Evolutionary conservation across 441 rosid genomes (phyloP).

Genomic region (Francoa sonchifolia): DNA sequence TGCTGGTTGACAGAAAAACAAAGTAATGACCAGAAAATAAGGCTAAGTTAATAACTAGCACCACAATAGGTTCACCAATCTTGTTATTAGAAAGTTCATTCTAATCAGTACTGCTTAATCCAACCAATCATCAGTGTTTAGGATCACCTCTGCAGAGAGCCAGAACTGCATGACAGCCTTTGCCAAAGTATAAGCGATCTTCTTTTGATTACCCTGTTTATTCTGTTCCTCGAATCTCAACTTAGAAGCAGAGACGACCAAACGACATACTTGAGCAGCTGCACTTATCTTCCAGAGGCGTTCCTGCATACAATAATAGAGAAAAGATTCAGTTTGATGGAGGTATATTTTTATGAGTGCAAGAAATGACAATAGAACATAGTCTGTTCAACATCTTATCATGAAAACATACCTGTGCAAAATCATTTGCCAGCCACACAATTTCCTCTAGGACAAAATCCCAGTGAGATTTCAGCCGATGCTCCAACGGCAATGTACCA

Average conservation of each 20-base stretch:
- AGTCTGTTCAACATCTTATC: conserved; percentile 3
- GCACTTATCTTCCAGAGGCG: conserved; percentile 98
- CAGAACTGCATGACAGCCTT: conserved; percentile 86
- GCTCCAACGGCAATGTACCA: conserved; percentile 38
- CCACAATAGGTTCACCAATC: conserved; percentile 33
- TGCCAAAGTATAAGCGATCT: conserved; percentile 54
- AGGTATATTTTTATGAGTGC: conserved; percentile 1
- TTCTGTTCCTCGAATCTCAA: conserved; percentile 47
- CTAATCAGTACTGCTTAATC: conserved; percentile 18
- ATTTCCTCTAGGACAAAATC: conserved; percentile 99
- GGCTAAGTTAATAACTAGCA: conserved; percentile 21
- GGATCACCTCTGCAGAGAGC: conserved; percentile 51
- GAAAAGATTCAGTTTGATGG: conserved; percentile 5
- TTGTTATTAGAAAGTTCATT: conserved; percentile 33
- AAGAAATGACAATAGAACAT: neutral
- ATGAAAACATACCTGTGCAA: conserved; percentile 71
- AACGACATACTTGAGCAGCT: conserved; percentile 80
- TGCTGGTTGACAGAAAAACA: neutral
- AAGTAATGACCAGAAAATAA: neutral
- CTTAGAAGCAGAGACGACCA: conserved; percentile 49
- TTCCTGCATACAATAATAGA: conserved; percentile 40
- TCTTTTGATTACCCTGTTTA: conserved; percentile 44
- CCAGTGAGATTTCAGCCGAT: conserved; percentile 64
- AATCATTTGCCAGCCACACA: conserved; percentile 98
- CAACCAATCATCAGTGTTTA: conserved; percentile 24